Base-by-base conservation (phyloP, 495 filamentous ascomycete genomes). In the Penicillium psychrofluorescens region DNA sequence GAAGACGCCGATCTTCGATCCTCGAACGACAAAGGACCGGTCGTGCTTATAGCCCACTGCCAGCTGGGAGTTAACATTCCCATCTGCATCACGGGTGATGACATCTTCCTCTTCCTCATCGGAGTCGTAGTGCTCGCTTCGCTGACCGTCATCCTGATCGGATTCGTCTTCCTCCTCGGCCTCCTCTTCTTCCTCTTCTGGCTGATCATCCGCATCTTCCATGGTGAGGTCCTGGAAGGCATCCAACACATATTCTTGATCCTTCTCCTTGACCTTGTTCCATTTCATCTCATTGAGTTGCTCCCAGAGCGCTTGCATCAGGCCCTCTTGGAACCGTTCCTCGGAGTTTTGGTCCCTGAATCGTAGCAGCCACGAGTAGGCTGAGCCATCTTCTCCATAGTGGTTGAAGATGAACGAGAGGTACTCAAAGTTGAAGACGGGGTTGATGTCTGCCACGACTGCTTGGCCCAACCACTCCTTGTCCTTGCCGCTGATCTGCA, bases 1-100 rank as follows among this genome's bases (percentile, higher is more conserved):
- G 78, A 98, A 98, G 28, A 97, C 94, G 41, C 92, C 92, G 58
- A 98, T 98, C 75, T 95, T 95, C 51, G 87, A 89, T 29, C 92
- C 92, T 46, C 92, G 85, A 14, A 98, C 89, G 36, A 98, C 92
- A 45, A 97, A 98, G 2, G 90, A 95, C 22, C 94, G 79, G 55
- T 98, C 94, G 51, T 95, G 85, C 69, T 96, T 98, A 72, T 95
- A 96, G 28, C 94, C 92, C 39, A 98, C 92, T n/a, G 94, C 94
- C 16, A 98, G 74, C 59, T 91, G 87, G 13, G 90, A 95, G 69
- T 98, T 98, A 55, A 89, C 79, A 44, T 92, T 85, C 15, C 84
- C 83, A 61, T 95, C 92, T 44, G 82, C 71, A 33, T 84, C 79
- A 39, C 75, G 70, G 8, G 75, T 78, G 6, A 83, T 78, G 2